Evolutionary conservation across 2,329 filamentous ascomycete species (phyloP).

Genomic region (Verticillium tricorpus): DNA sequence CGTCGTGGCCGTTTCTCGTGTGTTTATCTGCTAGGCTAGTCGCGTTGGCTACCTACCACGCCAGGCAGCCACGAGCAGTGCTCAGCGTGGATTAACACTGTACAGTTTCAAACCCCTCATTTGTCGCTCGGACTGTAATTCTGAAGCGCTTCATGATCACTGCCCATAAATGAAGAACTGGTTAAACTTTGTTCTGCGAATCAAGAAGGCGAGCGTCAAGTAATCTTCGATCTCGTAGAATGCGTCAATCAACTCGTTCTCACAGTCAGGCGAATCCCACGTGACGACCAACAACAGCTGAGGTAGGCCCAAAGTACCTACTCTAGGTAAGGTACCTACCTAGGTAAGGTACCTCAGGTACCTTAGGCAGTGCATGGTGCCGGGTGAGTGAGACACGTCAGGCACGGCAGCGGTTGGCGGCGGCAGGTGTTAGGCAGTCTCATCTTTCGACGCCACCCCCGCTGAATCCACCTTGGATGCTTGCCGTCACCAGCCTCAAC

Average conservation of each 20-base stretch:
- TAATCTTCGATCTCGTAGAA: too few species aligned
- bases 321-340: too few species aligned
- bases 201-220: too few species aligned
- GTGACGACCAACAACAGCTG: background rate
- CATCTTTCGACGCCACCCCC: background rate
- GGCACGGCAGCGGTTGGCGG: background rate
- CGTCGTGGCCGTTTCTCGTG: background rate
- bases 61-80: constrained; percentile 12
- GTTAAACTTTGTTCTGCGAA: background rate
- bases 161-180: too few species aligned
- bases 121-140: too few species aligned
- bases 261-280: background rate
- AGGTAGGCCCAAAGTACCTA: background rate
- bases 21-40: background rate
- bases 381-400: background rate
- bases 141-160: too few species aligned
- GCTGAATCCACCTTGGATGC: background rate
- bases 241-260: background rate
- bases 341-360: too few species aligned
- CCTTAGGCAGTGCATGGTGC: too few species aligned
- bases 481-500: background rate
- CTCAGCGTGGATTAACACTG: background rate
- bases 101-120: too few species aligned
- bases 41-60: background rate
- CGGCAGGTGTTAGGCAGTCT: background rate